Evolutionary conservation across 768 basidiomycete genomes (phyloP), one percentile per base, ranked within the genome.

Genomic region (Lactarius indigo): DNA sequence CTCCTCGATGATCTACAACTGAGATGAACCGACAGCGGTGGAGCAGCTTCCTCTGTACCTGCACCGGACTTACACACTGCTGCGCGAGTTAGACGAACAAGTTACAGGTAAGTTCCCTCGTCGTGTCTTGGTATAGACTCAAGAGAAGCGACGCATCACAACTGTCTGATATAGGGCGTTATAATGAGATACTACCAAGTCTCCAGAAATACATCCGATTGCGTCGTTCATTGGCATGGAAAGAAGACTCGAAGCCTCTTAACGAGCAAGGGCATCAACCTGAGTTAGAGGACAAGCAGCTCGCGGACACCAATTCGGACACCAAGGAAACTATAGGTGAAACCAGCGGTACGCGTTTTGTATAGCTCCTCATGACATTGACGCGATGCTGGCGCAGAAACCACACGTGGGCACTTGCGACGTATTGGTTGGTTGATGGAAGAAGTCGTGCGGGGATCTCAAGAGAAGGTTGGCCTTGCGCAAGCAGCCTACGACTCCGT

Each of bases 401-500:
- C 55, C 30, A 68, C 59, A 2, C 68, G 68, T 28, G 56, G 60
- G 18, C 37, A 67, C 57, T 26, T 68, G 26, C 68, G 52, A 41
- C 64, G 58, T 41, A 62, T 69, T 8, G 66, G 69, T 7, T 68
- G 61, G 66, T 57, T 68, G 44, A 61, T 68, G 35, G 69, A 69
- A 23, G 69, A 69, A 26, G 63, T 68, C 17, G 61, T 68, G 41
- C 69, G 69, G 18, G 66, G 67, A 31, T 70, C 70, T 55, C 63
- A 70, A 61, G 70, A 71, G 50, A 71, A 71, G 52, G 65, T 66
- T 20, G 70, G 68, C 35, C 65, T 71, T 9, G 70, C 69, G 23
- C 64, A 71, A 57, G 65, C 70, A 7, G 69, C 63, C 18, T 70
- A 71, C 30, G 70, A 71, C 59, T 69, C 70, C 1, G 70, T 71